Conservation (phyloP, 441 rosid genomes). For the Pelargonium fulgidum region DNA sequence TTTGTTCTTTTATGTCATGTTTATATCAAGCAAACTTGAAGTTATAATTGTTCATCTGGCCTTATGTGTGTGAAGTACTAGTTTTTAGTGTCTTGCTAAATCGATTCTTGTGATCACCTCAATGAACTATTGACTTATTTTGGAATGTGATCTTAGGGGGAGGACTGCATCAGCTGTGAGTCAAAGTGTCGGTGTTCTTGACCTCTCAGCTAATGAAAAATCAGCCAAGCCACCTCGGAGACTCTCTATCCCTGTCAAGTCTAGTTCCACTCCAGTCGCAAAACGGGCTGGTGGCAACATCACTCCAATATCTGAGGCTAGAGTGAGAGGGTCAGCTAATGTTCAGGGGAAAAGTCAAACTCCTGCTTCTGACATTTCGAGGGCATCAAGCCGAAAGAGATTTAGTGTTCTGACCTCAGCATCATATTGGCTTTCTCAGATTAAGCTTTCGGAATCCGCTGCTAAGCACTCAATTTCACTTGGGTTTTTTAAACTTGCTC, state of each 20-base stretch:
- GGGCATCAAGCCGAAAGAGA: slow-evolving; percentile 48
- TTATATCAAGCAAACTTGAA: background rate
- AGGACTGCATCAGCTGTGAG: slow-evolving; percentile 48
- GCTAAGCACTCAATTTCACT: slow-evolving; percentile 68
- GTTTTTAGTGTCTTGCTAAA: background rate
- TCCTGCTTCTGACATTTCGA: slow-evolving; percentile 44
- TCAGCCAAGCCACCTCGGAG: slow-evolving; percentile 77
- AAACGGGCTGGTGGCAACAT: slow-evolving; percentile 28
- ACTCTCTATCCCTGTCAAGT: slow-evolving; percentile 62
- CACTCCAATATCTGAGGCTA: slow-evolving; percentile 53
- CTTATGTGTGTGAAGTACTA: background rate
- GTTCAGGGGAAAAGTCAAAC: slow-evolving; percentile 42
- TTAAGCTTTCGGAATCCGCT: slow-evolving; percentile 69
- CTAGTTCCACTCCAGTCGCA: slow-evolving; percentile 30
- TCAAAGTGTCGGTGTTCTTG: slow-evolving; percentile 64
- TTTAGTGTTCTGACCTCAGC: slow-evolving; percentile 43
- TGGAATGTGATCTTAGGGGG: slow-evolving; percentile 31
- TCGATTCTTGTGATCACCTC: background rate
- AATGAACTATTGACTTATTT: background rate
- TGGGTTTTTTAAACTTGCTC: slow-evolving; percentile 82
- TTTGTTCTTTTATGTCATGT: background rate
- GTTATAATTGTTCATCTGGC: background rate
- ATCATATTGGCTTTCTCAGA: slow-evolving; percentile 71
- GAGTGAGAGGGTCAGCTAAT: slow-evolving; percentile 34
- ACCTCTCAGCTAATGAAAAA: slow-evolving; percentile 59